phyloP scores from a whole-genome alignment of 2,329 filamentous ascomycete genomes.

The Emericellopsis atlantica region DNA sequence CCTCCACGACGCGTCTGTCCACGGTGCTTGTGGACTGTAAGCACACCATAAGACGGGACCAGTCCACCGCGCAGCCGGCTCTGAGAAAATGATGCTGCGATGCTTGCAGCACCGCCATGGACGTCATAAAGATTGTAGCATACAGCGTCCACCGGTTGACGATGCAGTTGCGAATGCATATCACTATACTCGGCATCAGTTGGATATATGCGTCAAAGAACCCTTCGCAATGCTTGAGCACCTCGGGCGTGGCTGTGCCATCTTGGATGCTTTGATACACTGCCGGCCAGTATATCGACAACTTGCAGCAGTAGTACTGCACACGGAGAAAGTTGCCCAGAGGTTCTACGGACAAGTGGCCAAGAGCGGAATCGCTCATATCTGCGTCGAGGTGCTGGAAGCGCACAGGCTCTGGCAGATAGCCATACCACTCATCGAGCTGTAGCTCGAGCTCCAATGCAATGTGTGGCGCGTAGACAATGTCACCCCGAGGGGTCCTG shows the following conservation, averaged over 20 bases:
- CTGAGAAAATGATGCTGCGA: too few species aligned
- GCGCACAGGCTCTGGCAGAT: conserved; percentile 14
- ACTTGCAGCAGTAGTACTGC: conserved; percentile 14
- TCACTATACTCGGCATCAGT: background rate
- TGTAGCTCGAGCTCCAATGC: conserved; percentile 16
- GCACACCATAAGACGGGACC: too few species aligned
- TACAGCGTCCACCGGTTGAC: background rate
- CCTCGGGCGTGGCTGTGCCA: background rate
- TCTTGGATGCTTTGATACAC: conserved; percentile 6
- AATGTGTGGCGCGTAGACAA: conserved; percentile 12
- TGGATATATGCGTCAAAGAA: background rate
- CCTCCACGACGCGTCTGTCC: too few species aligned
- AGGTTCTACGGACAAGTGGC: background rate
- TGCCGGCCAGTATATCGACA: conserved; percentile 16
- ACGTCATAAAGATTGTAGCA: background rate
- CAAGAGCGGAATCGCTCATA: background rate
- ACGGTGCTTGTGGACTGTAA: too few species aligned
- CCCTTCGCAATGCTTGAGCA: background rate
- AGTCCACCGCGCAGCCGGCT: too few species aligned
- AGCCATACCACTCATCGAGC: conserved; percentile 18
- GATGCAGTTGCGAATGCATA: background rate
- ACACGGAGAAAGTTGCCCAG: conserved; percentile 6
- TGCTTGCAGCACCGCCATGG: too few species aligned
- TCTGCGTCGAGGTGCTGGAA: conserved; percentile 7
- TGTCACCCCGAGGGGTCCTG: conserved; percentile 2